A percentile compares a stretch with the other conserved stretches of the same genome.
Conservation (phyloP, 2,329 filamentous ascomycete species). For the Talaromyces rugulosus region DNA sequence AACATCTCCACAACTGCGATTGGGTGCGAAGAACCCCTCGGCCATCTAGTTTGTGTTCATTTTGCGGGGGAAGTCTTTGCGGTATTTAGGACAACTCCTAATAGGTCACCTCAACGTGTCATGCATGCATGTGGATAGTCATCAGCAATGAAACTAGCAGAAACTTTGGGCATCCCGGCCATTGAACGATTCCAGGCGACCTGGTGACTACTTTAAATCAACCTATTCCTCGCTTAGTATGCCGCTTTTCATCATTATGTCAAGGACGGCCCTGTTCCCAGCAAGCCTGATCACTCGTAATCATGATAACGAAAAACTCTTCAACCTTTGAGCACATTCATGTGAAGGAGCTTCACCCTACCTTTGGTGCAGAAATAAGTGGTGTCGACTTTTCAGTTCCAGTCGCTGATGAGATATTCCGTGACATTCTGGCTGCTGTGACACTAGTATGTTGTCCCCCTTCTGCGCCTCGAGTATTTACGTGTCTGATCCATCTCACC, state of each 20-base stretch:
- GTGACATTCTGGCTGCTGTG: not conserved
- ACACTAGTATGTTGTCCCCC: not conserved
- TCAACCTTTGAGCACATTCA: not conserved
- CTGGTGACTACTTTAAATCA: not conserved
- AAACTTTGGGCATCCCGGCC: not conserved
- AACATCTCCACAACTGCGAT: not conserved
- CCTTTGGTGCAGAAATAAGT: slow-evolving; percentile 5
- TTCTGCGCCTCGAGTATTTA: not conserved
- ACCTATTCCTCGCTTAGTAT: not conserved
- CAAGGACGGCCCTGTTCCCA: not conserved
- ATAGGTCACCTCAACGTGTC: not conserved
- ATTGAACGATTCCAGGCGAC: not conserved
- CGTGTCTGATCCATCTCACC: not conserved
- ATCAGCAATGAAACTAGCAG: not conserved
- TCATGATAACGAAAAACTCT: not conserved
- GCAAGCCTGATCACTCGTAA: not conserved
- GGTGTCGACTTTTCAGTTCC: slow-evolving; percentile 6
- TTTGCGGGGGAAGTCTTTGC: not conserved
- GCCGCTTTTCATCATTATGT: not conserved
- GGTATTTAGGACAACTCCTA: not conserved
- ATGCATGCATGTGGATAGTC: not conserved
- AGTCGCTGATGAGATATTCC: not conserved
- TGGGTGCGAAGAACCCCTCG: too few species aligned
- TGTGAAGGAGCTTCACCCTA: slow-evolving; percentile 6
- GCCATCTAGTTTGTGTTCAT: not conserved